Percentiles rank a stretch among this genome's conserved stretches.
Evolutionary conservation across 192 early-diverging fungal genomes (phyloP).

Genomic region (Coemansia erecta): DNA sequence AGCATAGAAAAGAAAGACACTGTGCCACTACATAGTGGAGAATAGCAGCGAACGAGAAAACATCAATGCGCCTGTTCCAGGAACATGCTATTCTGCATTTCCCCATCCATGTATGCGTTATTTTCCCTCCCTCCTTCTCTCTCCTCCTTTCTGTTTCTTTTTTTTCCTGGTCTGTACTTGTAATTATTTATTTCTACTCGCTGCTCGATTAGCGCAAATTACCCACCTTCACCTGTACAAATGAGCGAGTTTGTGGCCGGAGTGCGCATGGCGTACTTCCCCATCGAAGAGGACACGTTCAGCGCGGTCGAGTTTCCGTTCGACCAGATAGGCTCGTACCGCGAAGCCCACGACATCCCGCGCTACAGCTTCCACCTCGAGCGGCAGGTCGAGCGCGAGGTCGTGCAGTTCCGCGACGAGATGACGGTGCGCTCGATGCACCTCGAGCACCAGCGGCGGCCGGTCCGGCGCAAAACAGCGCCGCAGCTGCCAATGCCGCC

Average conservation of each 20-base stretch:
- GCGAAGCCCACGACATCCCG: constrained; percentile 41
- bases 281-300: constrained; percentile 35
- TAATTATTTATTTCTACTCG: not conserved
- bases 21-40: too few relatives aligned
- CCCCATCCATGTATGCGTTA: not conserved
- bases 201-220: not conserved
- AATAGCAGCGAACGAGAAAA: too few relatives aligned
- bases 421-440: constrained; percentile 37
- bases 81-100: not conserved
- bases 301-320: constrained; percentile 45
- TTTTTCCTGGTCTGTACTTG: not conserved
- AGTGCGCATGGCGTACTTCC: constrained; percentile 28
- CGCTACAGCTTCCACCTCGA: constrained; percentile 42
- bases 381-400: constrained; percentile 33
- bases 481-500: not conserved
- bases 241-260: constrained; percentile 42
- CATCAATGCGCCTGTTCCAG: too few relatives aligned
- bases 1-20: too few relatives aligned
- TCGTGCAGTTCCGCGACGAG: constrained; percentile 31
- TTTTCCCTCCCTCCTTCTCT: too few relatives aligned
- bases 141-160: too few relatives aligned
- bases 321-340: constrained; percentile 36
- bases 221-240: not conserved
- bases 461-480: constrained; percentile 8
- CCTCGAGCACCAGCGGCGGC: constrained; percentile 40